Base-by-base conservation (phyloP, 2,329 filamentous ascomycete genomes). In the Alternaria novae-zelandiae region DNA sequence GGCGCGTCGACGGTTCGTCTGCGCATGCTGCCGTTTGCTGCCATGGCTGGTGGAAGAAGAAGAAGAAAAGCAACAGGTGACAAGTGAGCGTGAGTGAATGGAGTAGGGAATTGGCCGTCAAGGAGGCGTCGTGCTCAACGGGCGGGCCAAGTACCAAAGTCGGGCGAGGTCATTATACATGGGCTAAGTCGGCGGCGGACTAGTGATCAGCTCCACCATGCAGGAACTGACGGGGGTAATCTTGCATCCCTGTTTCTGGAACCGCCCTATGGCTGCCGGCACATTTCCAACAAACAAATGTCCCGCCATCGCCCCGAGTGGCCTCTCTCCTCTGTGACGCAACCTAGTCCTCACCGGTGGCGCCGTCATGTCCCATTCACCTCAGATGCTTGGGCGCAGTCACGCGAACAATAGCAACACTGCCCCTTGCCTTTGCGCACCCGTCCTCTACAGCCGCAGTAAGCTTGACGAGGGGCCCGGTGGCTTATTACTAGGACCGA, bases 11-110 rank as follows among this genome's bases (percentile, higher is more conserved):
- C 64, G 7, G 62, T 64, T 43, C 70, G 70, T 43, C 64, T 70
- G 54, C 71, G 74, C 58, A 74, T 47, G 54, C 69, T 73, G 62
- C 72, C 68, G 56, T 73, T 73, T 28, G 68, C 67, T 47, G 70
- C 68, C 74, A 77, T 78, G 55, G 21, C 58, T 23, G 44, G 30
- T 36, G 46, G 30, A 28, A 57, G 25, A n/a, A 41, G 49, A 32
- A 17, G 49, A 32, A 17, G 43, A 43, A 43, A 32, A 12, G 28
- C 23, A 51, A 25, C 20, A 23, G 17, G 21, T 17, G 20, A 25
- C 23, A 30, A 25, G 49, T 25, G 41, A 50, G 26, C 54, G 54
- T 36, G 17, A 47, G 15, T 45, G 56, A 41, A 46, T 30, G 51
- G n/a, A 30, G 21, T 20, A 28, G 21, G 36, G 23, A 43, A 61